Conservation (phyloP, 495 filamentous ascomycete species). For the Hypoxylon fuscum region DNA sequence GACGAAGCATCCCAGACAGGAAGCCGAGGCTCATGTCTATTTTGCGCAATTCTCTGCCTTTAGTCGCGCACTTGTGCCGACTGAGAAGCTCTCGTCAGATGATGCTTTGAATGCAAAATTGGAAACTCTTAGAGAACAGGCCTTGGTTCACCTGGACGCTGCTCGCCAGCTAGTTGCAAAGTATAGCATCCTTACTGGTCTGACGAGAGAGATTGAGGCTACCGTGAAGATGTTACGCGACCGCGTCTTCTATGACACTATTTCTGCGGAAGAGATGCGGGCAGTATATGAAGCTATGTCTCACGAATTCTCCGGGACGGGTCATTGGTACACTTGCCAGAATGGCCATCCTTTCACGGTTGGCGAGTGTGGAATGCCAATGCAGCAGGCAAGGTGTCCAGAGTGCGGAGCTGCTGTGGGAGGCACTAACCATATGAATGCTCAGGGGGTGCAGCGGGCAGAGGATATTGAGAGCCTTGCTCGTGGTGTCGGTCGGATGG, state of each 20-base stretch:
- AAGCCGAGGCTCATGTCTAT: constrained; percentile 50
- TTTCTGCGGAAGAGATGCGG: constrained; percentile 50
- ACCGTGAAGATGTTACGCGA: constrained; percentile 37
- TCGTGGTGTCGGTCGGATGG: constrained; percentile 26
- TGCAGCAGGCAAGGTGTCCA: constrained; percentile 69
- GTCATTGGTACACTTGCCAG: constrained; percentile 74
- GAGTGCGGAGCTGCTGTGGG: constrained; percentile 71
- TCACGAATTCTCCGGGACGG: constrained; percentile 60
- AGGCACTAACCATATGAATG: constrained; percentile 63
- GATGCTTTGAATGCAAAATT: not conserved
- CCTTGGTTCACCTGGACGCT: constrained; percentile 11
- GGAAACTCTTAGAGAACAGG: constrained; percentile 25
- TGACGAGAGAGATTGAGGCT: constrained; percentile 30
- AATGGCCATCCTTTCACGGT: constrained; percentile 79
- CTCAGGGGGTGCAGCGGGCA: constrained; percentile 56
- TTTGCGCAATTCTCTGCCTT: constrained; percentile 44
- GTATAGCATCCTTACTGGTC: constrained; percentile 25
- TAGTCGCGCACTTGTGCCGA: constrained; percentile 9
- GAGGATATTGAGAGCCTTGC: constrained; percentile 39
- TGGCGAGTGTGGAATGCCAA: constrained; percentile 77
- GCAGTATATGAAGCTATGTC: constrained; percentile 61
- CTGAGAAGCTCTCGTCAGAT: not conserved
- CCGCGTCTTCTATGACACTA: constrained; percentile 42
- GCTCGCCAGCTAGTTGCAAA: constrained; percentile 30
- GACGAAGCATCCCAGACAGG: constrained; percentile 36